Percentiles rank a stretch among this genome's conserved stretches.
These are phyloP conservation scores for Nyctanthes arbortristis DNA, from an alignment of 257 asterid species.

Conservation along the genomic window DNA sequence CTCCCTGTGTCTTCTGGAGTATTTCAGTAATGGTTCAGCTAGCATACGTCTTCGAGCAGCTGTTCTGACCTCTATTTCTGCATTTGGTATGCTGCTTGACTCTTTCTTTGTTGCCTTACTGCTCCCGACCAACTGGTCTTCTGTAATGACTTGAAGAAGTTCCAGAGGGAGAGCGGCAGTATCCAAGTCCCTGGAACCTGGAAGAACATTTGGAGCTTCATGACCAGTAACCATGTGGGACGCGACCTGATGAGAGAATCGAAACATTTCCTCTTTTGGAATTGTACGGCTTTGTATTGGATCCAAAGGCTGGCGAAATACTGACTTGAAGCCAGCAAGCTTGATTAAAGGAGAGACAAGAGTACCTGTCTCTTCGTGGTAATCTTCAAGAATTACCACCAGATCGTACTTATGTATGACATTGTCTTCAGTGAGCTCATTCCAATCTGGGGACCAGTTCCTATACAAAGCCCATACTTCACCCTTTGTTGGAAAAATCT, in stretches of 20 bases:
- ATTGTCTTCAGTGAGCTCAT: slow-evolving; percentile 48
- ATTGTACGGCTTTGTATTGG: slow-evolving; percentile 29
- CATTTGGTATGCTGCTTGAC: slow-evolving; percentile 16
- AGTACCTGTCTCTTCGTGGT: slow-evolving; percentile 43
- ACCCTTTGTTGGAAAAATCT: slow-evolving; percentile 60
- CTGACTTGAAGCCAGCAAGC: slow-evolving; percentile 65
- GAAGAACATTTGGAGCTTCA: slow-evolving; percentile 49
- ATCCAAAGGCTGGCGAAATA: slow-evolving; percentile 45
- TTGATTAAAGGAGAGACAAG: slow-evolving; percentile 54
- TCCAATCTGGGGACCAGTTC: slow-evolving; percentile 78
- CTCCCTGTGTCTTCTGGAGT: slow-evolving; percentile 36
- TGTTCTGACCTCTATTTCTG: slow-evolving; percentile 9
- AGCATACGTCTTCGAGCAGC: slow-evolving; percentile 16
- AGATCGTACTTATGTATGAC: slow-evolving; percentile 54
- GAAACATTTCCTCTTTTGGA: slow-evolving; percentile 60
- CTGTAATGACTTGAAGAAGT: slow-evolving; percentile 50
- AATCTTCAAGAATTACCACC: slow-evolving; percentile 63
- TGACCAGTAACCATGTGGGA: slow-evolving; percentile 43
- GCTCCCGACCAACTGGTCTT: slow-evolving; percentile 16
- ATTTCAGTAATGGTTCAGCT: slow-evolving; percentile 22
- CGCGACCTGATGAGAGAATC: slow-evolving; percentile 80
- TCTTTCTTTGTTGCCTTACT: slow-evolving; percentile 21
- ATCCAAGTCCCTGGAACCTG: slow-evolving; percentile 61
- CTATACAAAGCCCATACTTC: slow-evolving; percentile 76
- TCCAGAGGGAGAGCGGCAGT: slow-evolving; percentile 78